Evolutionary conservation across 2,329 filamentous ascomycete genomes (phyloP).

Genomic region (Camptophora hylomeconis): DNA sequence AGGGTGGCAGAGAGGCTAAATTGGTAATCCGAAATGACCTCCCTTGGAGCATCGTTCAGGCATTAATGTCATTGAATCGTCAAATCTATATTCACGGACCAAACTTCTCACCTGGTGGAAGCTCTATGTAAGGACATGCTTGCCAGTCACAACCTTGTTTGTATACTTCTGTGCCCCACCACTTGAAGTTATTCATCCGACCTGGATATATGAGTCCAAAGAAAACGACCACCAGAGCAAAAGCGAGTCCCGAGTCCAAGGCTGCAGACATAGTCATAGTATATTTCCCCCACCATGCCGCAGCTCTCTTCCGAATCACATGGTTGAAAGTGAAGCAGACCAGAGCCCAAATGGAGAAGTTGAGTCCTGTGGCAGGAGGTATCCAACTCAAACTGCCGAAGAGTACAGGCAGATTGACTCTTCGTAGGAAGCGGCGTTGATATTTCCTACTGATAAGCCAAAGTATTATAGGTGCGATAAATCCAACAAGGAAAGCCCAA

Average conservation of each 20-base stretch:
- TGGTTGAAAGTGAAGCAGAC: slow-evolving; percentile 77
- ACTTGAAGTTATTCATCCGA: slow-evolving; percentile 57
- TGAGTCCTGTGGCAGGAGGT: slow-evolving; percentile 69
- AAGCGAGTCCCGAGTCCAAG: slow-evolving; percentile 68
- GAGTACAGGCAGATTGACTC: slow-evolving; percentile 69
- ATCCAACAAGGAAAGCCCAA: slow-evolving; percentile 70
- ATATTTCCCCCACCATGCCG: slow-evolving; percentile 80
- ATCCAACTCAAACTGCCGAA: slow-evolving; percentile 80
- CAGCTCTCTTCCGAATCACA: slow-evolving; percentile 53
- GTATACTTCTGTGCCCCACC: slow-evolving; percentile 84
- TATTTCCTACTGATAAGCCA: slow-evolving; percentile 56
- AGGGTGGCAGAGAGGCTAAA: not conserved
- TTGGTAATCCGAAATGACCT: no score
- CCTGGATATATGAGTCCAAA: slow-evolving; percentile 78
- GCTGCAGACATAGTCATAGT: slow-evolving; percentile 80
- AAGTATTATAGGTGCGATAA: slow-evolving; percentile 58
- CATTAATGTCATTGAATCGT: no score
- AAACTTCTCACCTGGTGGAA: slow-evolving; percentile 53
- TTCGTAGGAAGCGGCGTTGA: slow-evolving; percentile 51
- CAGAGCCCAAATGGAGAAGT: slow-evolving; percentile 76
- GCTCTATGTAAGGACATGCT: slow-evolving; percentile 56
- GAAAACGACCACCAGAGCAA: slow-evolving; percentile 72
- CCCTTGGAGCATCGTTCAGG: no score
- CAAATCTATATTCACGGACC: slow-evolving; percentile 8
- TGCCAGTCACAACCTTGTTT: slow-evolving; percentile 77